A percentile compares a stretch with the other conserved stretches of the same genome.
Evolutionary conservation across 495 filamentous ascomycete species (phyloP).

Genomic region (Bathelium albidoporum): DNA sequence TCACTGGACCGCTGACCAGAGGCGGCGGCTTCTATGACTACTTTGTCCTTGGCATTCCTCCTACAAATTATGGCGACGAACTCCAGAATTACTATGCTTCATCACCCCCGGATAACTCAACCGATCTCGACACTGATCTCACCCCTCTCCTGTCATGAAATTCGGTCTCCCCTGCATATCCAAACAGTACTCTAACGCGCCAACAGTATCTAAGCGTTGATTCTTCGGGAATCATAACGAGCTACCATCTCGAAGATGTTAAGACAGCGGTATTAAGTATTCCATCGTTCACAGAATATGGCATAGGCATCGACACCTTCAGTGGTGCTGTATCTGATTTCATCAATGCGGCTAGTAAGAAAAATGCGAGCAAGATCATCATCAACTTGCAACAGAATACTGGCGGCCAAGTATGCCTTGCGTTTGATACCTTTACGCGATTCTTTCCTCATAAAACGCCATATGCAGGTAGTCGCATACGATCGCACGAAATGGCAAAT

Average conservation of each 20-base stretch:
- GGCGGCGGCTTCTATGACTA: slow-evolving; percentile 42
- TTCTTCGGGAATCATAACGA: slow-evolving; percentile 23
- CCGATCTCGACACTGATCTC: slow-evolving; percentile 8
- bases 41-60: slow-evolving; percentile 34
- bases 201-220: slow-evolving; percentile 16
- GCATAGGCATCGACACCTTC: slow-evolving; percentile 30
- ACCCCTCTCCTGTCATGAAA: not conserved
- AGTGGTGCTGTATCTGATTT: slow-evolving; percentile 33
- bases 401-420: slow-evolving; percentile 38
- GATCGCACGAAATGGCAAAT: slow-evolving; percentile 34
- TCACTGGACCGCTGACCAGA: slow-evolving; percentile 36
- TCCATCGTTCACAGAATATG: slow-evolving; percentile 36
- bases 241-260: slow-evolving; percentile 32
- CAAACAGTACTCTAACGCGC: slow-evolving; percentile 5
- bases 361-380: slow-evolving; percentile 36
- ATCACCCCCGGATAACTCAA: not conserved
- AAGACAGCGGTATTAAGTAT: slow-evolving; percentile 40
- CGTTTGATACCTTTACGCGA: slow-evolving; percentile 39
- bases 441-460: slow-evolving; percentile 42
- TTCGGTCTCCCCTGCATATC: slow-evolving; percentile 2
- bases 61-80: slow-evolving; percentile 7
- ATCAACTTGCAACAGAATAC: slow-evolving; percentile 47
- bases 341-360: slow-evolving; percentile 28
- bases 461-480: slow-evolving; percentile 36
- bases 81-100: not conserved